phyloP scores from a whole-genome alignment of 2,329 filamentous ascomycete species.

The Paradendryphiella salina region DNA sequence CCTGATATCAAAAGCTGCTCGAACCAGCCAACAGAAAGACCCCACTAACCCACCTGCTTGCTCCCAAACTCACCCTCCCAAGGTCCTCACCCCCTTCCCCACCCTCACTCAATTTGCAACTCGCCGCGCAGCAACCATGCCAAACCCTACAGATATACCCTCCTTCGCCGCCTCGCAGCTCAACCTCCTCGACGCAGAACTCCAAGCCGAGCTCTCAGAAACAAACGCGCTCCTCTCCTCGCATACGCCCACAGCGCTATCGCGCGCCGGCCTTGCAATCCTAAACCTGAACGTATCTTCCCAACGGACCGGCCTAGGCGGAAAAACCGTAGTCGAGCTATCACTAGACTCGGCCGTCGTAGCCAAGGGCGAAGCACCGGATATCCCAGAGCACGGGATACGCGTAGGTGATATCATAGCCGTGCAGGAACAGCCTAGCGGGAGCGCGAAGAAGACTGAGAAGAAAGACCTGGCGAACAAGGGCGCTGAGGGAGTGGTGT shows the following conservation, averaged over 20 bases:
- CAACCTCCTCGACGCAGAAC: constrained; percentile 69
- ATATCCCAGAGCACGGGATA: constrained; percentile 74
- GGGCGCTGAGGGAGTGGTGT: constrained; percentile 71
- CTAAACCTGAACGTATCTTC: constrained; percentile 73
- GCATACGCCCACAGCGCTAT: constrained; percentile 69
- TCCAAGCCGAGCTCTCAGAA: constrained; percentile 71
- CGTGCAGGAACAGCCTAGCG: constrained; percentile 73
- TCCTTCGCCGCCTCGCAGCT: constrained; percentile 73
- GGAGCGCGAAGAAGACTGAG: constrained; percentile 70
- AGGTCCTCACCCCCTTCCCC: neutral
- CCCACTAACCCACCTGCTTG: neutral
- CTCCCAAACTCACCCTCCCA: neutral
- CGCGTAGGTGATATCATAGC: constrained; percentile 77
- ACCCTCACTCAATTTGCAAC: neutral
- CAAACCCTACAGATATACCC: constrained; percentile 57
- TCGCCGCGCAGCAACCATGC: constrained; percentile 20
- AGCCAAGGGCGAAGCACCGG: constrained; percentile 51
- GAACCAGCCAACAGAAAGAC: neutral
- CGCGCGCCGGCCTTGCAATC: constrained; percentile 77
- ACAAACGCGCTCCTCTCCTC: constrained; percentile 68
- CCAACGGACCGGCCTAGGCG: constrained; percentile 85
- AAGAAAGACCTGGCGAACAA: constrained; percentile 70
- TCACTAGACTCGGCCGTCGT: constrained; percentile 69
- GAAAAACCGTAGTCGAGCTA: constrained; percentile 87
- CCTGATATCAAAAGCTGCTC: neutral